Conservation (phyloP, 2,329 filamentous ascomycete genomes). For the Phoma sp. region DNA sequence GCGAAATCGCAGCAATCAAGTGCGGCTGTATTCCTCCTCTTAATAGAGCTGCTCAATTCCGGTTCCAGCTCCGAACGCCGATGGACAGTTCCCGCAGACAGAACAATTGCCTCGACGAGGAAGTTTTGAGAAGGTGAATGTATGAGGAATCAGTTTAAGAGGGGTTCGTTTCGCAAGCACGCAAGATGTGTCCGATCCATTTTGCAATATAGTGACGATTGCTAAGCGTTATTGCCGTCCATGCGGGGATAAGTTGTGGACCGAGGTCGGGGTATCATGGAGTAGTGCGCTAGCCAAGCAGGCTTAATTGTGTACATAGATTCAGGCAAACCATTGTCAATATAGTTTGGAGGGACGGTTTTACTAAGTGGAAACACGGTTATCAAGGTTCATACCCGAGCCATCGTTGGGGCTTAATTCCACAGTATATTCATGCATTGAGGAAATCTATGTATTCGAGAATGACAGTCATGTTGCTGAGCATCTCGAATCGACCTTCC, state of each 20-base stretch:
- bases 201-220: constrained; percentile 24
- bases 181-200: background rate
- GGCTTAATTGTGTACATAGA: too few relatives aligned
- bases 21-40: background rate
- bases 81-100: background rate
- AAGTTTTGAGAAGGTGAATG: too few relatives aligned
- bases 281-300: constrained; percentile 1
- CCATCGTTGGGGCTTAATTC: too few relatives aligned
- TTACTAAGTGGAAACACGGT: too few relatives aligned
- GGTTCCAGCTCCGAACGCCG: constrained; percentile 5
- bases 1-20: background rate
- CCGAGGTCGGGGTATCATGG: constrained; percentile 33
- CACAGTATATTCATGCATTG: too few relatives aligned
- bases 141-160: background rate
- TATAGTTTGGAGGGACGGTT: too few relatives aligned
- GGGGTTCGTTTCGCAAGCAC: background rate
- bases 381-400: too few relatives aligned
- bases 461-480: background rate
- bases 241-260: constrained; percentile 30
- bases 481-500: too few relatives aligned
- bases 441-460: too few relatives aligned
- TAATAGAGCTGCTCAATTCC: background rate
- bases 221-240: constrained; percentile 28
- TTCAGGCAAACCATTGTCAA: too few relatives aligned
- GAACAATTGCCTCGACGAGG: too few relatives aligned